Evolutionary conservation across 2,329 filamentous ascomycete species (phyloP), one percentile per base, ranked within the genome.

Genomic region (Ambrosiella beaveri): DNA sequence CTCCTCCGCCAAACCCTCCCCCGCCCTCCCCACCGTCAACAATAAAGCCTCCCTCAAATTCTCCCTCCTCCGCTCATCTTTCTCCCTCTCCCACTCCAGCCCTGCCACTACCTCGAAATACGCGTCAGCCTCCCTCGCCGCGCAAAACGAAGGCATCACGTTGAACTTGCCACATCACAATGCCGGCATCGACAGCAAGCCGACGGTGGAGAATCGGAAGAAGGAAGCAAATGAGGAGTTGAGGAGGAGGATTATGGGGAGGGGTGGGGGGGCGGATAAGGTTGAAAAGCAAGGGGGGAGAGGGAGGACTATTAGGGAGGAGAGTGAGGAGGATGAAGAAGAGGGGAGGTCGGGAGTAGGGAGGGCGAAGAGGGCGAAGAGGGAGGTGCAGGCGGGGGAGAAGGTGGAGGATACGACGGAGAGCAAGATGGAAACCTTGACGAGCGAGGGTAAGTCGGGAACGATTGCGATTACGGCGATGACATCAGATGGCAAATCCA

Each of bases 1-100:
- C 66, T 88, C 84, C 66, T 75, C 97, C 57, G 85, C 91, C 71
- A 76, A 82, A 61, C 76, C 93, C 56, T 97, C 96, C 68, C 93
- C 93, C 1, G 84, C 82, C 0, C 71, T 81, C 47, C 79, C 77
- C 61, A 80, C 90, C 65, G 88, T 54, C 52, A 19, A 37, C 15
- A 54, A 54, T 15, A 38, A 39, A 12, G 52, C 52, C n/a, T 40
- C 56, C n/a, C 56, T 57, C n/a, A 57, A 47, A 27, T 40, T 57
- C 39, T 53, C 47, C 47, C 56, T 27, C 8, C 56, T 57, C 47
- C 56, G 56, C n/a, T 40, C 56, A 3, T 57, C 56, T 7, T 57
- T 57, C 38, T 53, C 49, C 13, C 56, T 57, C 2, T n/a, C 47
- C n/a, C 12, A 13, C 7, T 13, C 17, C 2, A 35, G 17, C n/a